Evolutionary conservation across 176 grass and related monocot species (phyloP), one percentile per base, ranked within the genome.

Genomic region (Microstegium vimineum): DNA sequence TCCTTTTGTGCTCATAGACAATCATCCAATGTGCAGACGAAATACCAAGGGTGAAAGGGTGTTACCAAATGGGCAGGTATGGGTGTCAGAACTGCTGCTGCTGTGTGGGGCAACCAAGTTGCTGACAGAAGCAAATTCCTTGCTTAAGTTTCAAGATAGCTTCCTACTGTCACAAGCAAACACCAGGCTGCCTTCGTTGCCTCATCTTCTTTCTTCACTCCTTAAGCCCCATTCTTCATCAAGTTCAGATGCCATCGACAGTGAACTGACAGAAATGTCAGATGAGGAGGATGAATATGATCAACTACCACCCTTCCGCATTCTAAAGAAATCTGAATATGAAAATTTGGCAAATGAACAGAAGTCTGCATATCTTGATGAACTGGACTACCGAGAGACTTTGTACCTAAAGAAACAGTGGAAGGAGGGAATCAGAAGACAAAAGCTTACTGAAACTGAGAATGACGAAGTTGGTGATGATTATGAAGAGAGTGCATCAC

Each of bases 281-380:
- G 88, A 94, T 80, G 92, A 91, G 73, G 92, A 89, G 45, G 95
- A 98, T 88, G 95, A 98, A 42, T 94, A 89, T 88, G 95, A 98
- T 84, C 84, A 94, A 76, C 71, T 98, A 80, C 92, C 92, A 28
- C 95, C 92, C 41, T 94, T 98, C 60, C 95, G 92, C 25, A 87
- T 98, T 84, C 86, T 94, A 33, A 94, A 86, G 31, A 94, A 87
- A 84, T 69, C 84, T 30, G 88, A 94, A 85, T 98, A 76, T 75
- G 87, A 89, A 71, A 86, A 88, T 10, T 83, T 98, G 79, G 86
- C 92, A 28, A 91, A 89, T 62, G 88, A 84, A 73, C 95, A 98
- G 79, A 94, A 69, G 83, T 85, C 86, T 76, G 90, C 92, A 75
- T 98, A 98, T 82, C 90, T 98, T 76, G 92, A 98, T 82, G 95